Conservation (phyloP, 1,284 basidiomycete genomes). For the Leucoagaricus sp. region DNA sequence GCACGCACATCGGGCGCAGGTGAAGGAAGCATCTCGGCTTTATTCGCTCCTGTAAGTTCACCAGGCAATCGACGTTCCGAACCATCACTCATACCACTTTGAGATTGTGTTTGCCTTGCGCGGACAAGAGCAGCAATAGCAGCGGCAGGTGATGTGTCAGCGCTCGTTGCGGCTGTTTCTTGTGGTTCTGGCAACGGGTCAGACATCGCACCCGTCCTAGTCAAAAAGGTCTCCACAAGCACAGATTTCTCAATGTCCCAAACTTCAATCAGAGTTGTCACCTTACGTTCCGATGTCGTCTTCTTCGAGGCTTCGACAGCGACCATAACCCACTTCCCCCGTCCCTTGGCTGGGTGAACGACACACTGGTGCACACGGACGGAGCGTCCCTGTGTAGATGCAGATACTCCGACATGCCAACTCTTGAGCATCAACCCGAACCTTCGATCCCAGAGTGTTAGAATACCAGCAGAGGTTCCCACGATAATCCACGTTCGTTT, state of each 20-base stretch:
- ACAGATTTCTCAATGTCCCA: slow-evolving; percentile 77
- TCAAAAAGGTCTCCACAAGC: slow-evolving; percentile 71
- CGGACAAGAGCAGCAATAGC: slow-evolving; percentile 65
- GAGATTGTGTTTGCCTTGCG: slow-evolving; percentile 39
- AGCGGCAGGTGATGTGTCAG: slow-evolving; percentile 61
- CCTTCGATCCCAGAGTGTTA: slow-evolving; percentile 92
- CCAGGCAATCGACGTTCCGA: slow-evolving; percentile 23
- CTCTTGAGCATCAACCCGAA: slow-evolving; percentile 89
- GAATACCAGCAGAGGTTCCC: slow-evolving; percentile 81
- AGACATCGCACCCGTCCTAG: slow-evolving; percentile 42
- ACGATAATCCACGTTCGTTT: slow-evolving; percentile 86
- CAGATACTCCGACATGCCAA: slow-evolving; percentile 77
- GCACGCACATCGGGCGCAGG: slow-evolving; percentile 65
- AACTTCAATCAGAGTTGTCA: slow-evolving; percentile 64
- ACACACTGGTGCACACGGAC: slow-evolving; percentile 70
- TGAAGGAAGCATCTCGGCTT: slow-evolving; percentile 35
- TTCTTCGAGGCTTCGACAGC: slow-evolving; percentile 62
- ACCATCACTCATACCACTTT: slow-evolving; percentile 19
- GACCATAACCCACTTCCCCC: slow-evolving; percentile 89
- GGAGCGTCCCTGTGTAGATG: slow-evolving; percentile 41
- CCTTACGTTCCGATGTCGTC: slow-evolving; percentile 35
- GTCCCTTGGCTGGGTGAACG: slow-evolving; percentile 84
- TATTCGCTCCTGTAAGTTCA: neutral
- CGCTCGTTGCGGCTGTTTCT: slow-evolving; percentile 50
- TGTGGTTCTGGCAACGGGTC: slow-evolving; percentile 53